phyloP scores from a whole-genome alignment of 768 basidiomycete genomes.

The Rhodotorula taiwanensis region DNA sequence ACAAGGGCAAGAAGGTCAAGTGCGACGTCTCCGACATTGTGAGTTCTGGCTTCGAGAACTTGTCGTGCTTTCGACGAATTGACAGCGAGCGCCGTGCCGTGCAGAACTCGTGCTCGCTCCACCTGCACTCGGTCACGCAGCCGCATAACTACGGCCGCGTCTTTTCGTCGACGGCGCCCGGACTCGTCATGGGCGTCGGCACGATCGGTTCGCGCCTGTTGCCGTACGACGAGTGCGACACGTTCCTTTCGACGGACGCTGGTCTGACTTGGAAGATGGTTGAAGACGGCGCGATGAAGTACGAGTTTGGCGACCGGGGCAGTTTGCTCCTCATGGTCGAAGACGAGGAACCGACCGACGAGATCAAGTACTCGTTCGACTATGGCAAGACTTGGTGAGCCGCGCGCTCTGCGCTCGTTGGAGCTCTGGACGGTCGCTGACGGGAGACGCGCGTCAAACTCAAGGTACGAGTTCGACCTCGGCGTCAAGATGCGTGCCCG shows the following conservation, averaged over 20 bases:
- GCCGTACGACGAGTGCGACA: conserved; percentile 79
- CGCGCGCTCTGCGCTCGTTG: neutral
- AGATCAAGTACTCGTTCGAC: conserved; percentile 70
- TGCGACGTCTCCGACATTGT: conserved; percentile 56
- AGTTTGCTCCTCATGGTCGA: conserved; percentile 71
- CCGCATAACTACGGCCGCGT: conserved; percentile 90
- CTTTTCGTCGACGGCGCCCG: conserved; percentile 91
- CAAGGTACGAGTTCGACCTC: conserved; percentile 64
- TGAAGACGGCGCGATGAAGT: conserved; percentile 69
- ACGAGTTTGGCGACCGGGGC: conserved; percentile 90
- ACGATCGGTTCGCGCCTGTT: conserved; percentile 63
- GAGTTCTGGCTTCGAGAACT: neutral
- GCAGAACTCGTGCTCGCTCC: conserved; percentile 63
- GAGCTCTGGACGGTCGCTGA: too few species aligned
- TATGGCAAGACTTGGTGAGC: conserved; percentile 74
- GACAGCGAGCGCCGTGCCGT: neutral
- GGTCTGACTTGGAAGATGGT: conserved; percentile 81
- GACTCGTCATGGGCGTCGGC: conserved; percentile 94
- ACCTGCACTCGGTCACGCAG: conserved; percentile 84
- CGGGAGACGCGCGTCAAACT: neutral
- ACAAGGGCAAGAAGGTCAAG: conserved; percentile 55
- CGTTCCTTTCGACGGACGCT: conserved; percentile 84
- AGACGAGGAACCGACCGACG: conserved; percentile 70
- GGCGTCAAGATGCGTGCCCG: conserved; percentile 65
- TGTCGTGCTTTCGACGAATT: too few species aligned